Base-by-base conservation (phyloP, 2,329 filamentous ascomycete genomes). In the Aspergillus costaricaensis region DNA sequence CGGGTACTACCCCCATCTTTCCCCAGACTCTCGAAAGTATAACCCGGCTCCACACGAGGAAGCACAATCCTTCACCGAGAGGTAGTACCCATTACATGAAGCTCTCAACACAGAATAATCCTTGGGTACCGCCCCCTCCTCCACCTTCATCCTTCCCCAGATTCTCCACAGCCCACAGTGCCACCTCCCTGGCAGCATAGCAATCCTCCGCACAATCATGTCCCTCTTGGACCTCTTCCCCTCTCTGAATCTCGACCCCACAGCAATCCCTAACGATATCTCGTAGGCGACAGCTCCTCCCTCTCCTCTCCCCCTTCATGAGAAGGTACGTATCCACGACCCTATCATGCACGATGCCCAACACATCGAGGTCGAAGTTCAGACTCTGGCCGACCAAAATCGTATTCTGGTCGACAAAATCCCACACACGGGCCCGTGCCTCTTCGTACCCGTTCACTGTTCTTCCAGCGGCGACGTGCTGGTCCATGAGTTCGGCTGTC, bases 151-250 rank as follows among this genome's bases (percentile, higher is more conserved):
- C 39, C 10, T 17, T 17, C 6, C 23, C n/a, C 5, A 17, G n/a
- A n/a, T 52, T 44, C 6, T 23, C n/a, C 23, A 17, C n/a, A 21
- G 48, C 47, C 49, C 48, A 58, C 2, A 58, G 7, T 1, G 53
- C 9, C n/a, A 53, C 38, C 19, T 58, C 56, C 2, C 56, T 10
- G 2, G 56, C 15, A 1, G 38, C 56, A 58, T 47, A 53, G 1
- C 39, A 25, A n/a, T 58, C 56, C 14, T 58, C 56, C 4, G 36
- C 8, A 27, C 56, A 58, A 5, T 53, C 36, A 47, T 58, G 56
- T 1, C 56, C 56, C 10, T 14, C 12, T 14, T 36, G 7, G 9
- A 21, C 0, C 15, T 21, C 19, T 3, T 23, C 43, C 2, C 48
- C 55, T 1, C 7, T 32, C 56, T 58, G 56, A 8, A 58, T 53